A percentile compares a stretch with the other conserved stretches of the same genome.
These are phyloP conservation scores for Echinochloa phyllopogon DNA, from an alignment of 176 grass and related monocot genomes.

Conservation along the genomic window DNA sequence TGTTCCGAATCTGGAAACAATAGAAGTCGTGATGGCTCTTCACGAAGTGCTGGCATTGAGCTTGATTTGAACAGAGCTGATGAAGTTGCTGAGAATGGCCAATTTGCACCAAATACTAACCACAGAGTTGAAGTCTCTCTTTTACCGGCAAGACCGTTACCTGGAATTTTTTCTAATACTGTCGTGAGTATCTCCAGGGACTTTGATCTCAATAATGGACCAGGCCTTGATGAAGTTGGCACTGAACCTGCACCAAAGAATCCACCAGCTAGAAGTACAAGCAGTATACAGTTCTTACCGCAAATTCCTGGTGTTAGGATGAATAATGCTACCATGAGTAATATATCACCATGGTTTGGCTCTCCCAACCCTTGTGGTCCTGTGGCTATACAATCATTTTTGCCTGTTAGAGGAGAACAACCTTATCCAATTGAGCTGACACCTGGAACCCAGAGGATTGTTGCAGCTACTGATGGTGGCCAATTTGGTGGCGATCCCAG, in stretches of 20 bases:
- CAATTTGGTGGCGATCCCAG: conserved; percentile 57
- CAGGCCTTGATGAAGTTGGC: conserved; percentile 68
- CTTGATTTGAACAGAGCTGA: conserved; percentile 78
- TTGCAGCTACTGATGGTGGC: conserved; percentile 44
- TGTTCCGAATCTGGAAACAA: conserved; percentile 53
- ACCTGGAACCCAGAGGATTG: conserved; percentile 59
- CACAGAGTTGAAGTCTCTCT: conserved; percentile 58
- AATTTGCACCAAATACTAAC: conserved; percentile 37
- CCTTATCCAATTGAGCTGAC: conserved; percentile 58
- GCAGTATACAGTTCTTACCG: conserved; percentile 57
- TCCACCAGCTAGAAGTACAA: conserved; percentile 47
- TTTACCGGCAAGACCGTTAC: conserved; percentile 43
- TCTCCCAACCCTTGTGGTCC: conserved; percentile 54
- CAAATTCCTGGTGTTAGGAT: conserved; percentile 58
- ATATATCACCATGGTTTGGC: conserved; percentile 69
- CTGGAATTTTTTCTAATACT: conserved; percentile 41
- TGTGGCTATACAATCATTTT: conserved; percentile 66
- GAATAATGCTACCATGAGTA: conserved; percentile 57
- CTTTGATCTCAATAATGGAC: conserved; percentile 88
- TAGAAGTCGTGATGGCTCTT: conserved; percentile 37
- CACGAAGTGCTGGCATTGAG: conserved; percentile 56
- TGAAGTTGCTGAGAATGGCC: conserved; percentile 62
- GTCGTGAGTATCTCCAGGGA: conserved; percentile 55
- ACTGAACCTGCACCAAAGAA: conserved; percentile 56
- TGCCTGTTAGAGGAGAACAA: conserved; percentile 69